Evolutionary conservation across 2,329 filamentous ascomycete genomes (phyloP).

Genomic region (Trichoderma oligosporum): DNA sequence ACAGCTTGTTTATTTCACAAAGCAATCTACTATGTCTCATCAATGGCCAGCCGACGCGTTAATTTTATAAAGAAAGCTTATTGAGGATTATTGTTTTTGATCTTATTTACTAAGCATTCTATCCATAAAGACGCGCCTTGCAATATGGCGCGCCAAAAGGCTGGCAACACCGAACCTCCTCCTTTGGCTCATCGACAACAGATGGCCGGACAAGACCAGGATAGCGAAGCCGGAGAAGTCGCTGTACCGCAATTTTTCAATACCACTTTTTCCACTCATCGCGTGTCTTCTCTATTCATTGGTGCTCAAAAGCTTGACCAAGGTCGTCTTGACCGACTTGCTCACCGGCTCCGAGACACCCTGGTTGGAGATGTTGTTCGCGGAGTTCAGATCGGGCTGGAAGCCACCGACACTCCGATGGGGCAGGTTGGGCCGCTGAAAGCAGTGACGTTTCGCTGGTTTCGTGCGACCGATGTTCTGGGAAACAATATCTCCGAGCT

Average conservation of each 20-base stretch:
- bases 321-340: slow-evolving; percentile 41
- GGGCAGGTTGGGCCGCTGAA: slow-evolving; percentile 43
- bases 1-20: background rate
- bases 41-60: background rate
- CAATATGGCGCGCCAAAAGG: slow-evolving; percentile 13
- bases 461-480: slow-evolving; percentile 33
- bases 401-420: slow-evolving; percentile 39
- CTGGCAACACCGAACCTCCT: background rate
- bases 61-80: background rate
- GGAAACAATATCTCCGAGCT: slow-evolving; percentile 28
- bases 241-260: slow-evolving; percentile 49
- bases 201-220: background rate
- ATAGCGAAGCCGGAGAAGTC: slow-evolving; percentile 24
- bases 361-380: slow-evolving; percentile 59
- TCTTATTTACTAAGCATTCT: background rate
- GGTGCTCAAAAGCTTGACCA: slow-evolving; percentile 40
- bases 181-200: background rate
- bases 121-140: background rate
- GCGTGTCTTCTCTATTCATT: slow-evolving; percentile 51
- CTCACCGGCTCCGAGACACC: slow-evolving; percentile 49
- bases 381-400: slow-evolving; percentile 52
- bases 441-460: slow-evolving; percentile 47
- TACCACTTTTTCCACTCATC: slow-evolving; percentile 56
- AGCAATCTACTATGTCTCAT: background rate
- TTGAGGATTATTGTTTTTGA: background rate